Conservation (phyloP, 495 filamentous ascomycete genomes). For the Hyaloscypha bicolor region DNA sequence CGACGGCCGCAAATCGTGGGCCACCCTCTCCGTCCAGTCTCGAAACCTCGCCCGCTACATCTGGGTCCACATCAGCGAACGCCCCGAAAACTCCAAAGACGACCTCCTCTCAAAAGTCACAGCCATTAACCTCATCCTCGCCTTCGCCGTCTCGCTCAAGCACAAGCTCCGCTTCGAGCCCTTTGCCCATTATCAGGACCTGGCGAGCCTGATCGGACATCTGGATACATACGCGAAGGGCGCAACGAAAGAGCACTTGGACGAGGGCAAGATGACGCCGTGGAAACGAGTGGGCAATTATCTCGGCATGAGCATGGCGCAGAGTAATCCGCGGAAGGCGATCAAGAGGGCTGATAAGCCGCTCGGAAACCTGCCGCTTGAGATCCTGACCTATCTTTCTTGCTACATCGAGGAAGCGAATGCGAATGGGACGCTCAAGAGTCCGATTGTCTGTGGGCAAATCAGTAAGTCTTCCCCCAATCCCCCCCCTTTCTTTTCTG, state of each 20-base stretch:
- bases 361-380: slow-evolving; percentile 76
- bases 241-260: slow-evolving; percentile 58
- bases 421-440: slow-evolving; percentile 55
- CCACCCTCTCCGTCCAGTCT: slow-evolving; percentile 67
- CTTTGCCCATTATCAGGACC: slow-evolving; percentile 73
- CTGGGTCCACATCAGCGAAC: slow-evolving; percentile 74
- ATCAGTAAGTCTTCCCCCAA: slow-evolving; percentile 17
- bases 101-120: slow-evolving; percentile 73
- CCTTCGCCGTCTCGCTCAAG: slow-evolving; percentile 76
- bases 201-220: slow-evolving; percentile 57
- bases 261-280: slow-evolving; percentile 39
- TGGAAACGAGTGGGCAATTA: slow-evolving; percentile 70
- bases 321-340: slow-evolving; percentile 71
- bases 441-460: slow-evolving; percentile 36
- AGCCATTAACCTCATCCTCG: slow-evolving; percentile 79
- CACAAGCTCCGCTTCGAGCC: slow-evolving; percentile 90
- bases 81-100: slow-evolving; percentile 57
- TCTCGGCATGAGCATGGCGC: slow-evolving; percentile 69
- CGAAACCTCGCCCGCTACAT: slow-evolving; percentile 76
- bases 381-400: slow-evolving; percentile 73
- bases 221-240: slow-evolving; percentile 71
- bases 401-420: slow-evolving; percentile 62
- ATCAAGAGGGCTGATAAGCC: slow-evolving; percentile 65
- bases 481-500: too few species aligned
- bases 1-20: slow-evolving; percentile 79